Conservation (phyloP, 169 alveolate species). For the Plasmodium knowlesi region DNA sequence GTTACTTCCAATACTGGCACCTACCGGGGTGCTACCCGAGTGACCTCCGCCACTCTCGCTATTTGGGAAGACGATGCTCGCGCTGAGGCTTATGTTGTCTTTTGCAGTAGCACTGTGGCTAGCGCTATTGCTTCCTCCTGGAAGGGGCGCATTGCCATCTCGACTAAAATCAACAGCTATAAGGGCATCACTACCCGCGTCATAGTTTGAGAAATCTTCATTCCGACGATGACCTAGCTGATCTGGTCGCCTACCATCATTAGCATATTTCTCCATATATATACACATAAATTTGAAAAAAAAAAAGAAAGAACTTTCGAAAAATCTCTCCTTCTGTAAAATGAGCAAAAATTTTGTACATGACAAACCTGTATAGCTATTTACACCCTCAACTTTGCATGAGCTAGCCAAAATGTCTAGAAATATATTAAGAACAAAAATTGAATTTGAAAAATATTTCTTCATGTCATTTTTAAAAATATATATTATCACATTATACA, state of each 20-base stretch:
- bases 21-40: not conserved
- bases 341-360: conserved; percentile 15
- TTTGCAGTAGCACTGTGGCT: not conserved
- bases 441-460: conserved; percentile 19
- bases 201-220: not conserved
- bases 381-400: not conserved
- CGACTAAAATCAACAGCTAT: not conserved
- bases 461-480: conserved; percentile 13
- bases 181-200: not conserved
- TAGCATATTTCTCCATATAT: conserved; percentile 9
- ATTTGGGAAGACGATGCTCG: not conserved
- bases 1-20: not conserved
- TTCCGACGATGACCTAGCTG: not conserved
- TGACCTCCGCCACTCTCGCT: not conserved
- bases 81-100: too few relatives aligned
- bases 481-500: conserved; percentile 54
- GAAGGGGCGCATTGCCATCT: not conserved
- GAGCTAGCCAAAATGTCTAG: conserved; percentile 23
- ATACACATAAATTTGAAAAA: conserved; percentile 36
- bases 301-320: conserved; percentile 51
- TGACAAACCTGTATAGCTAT: conserved; percentile 1
- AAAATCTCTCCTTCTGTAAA: conserved; percentile 5
- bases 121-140: not conserved
- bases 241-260: not conserved
- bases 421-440: conserved; percentile 22